Evolutionary conservation across 2,329 filamentous ascomycete genomes (phyloP).

Genomic region (Setomelanomma holmii): DNA sequence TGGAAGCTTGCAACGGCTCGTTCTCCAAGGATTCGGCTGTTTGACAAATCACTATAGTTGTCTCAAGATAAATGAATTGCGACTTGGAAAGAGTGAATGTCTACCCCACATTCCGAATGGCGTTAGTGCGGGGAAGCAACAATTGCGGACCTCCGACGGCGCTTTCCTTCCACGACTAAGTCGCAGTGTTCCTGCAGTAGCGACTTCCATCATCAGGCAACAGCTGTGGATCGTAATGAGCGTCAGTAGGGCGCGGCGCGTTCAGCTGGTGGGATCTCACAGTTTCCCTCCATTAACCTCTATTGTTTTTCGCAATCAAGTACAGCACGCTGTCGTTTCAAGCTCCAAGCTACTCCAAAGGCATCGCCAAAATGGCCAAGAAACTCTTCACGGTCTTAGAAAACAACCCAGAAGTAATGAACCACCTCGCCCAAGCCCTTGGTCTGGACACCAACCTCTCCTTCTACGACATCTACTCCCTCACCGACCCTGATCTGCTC

Average conservation of each 20-base stretch:
- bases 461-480: constrained; percentile 63
- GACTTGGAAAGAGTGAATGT: background rate
- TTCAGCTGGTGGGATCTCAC: no score
- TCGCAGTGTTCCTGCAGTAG: constrained; percentile 2
- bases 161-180: background rate
- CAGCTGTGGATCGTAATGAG: no score
- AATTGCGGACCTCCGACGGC: background rate
- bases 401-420: constrained; percentile 65
- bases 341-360: no score
- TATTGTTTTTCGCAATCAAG: no score
- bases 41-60: no score
- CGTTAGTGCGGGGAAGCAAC: constrained; percentile 19
- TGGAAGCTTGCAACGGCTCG: no score
- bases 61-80: background rate
- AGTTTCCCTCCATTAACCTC: no score
- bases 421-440: constrained; percentile 57
- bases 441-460: constrained; percentile 55
- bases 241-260: no score
- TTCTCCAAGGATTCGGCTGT: no score
- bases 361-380: constrained; percentile 27
- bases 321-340: no score
- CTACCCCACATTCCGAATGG: constrained; percentile 12
- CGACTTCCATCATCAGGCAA: no score
- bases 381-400: constrained; percentile 47
- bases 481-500: constrained; percentile 59